These are phyloP conservation scores for Blastocystis sp. DNA, from an alignment of 352 stramenopile genomes.

Conservation along the genomic window DNA sequence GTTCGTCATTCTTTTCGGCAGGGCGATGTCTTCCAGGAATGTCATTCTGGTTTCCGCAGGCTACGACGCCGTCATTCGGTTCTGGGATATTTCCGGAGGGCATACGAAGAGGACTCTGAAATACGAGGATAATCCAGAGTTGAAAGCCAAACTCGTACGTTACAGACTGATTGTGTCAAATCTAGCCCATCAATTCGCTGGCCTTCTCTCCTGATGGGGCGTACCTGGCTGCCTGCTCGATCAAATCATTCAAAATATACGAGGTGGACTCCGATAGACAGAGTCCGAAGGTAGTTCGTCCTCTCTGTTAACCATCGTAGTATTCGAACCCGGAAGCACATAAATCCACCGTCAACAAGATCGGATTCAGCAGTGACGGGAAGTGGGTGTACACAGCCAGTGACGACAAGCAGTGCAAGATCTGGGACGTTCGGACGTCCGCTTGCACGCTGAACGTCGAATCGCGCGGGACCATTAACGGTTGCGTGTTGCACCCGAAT, in stretches of 20 bases:
- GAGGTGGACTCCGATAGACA: slow-evolving; percentile 64
- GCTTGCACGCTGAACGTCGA: slow-evolving; percentile 39
- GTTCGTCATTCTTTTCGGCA: background rate
- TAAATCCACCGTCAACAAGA: slow-evolving; percentile 56
- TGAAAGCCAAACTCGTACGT: slow-evolving; percentile 20
- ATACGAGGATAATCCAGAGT: slow-evolving; percentile 62
- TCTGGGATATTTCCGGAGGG: slow-evolving; percentile 73
- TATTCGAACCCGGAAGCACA: slow-evolving; percentile 64
- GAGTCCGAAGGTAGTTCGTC: slow-evolving; percentile 32
- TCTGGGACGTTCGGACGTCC: slow-evolving; percentile 68
- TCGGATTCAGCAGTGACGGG: slow-evolving; percentile 64
- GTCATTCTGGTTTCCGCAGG: slow-evolving; percentile 57
- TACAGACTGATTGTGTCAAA: background rate
- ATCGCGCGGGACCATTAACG: slow-evolving; percentile 56
- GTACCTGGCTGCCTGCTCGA: slow-evolving; percentile 21
- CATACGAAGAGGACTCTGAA: slow-evolving; percentile 67
- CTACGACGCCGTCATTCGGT: slow-evolving; percentile 64
- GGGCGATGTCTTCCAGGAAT: slow-evolving; percentile 48
- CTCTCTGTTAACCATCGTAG: background rate
- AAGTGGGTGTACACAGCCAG: slow-evolving; percentile 73
- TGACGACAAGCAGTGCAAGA: slow-evolving; percentile 62
- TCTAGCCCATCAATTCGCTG: slow-evolving; percentile 56
- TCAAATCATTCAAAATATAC: slow-evolving; percentile 71
- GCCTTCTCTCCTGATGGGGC: slow-evolving; percentile 55
- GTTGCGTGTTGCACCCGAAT: slow-evolving; percentile 64